phyloP scores from a whole-genome alignment of 371 early-diverging fungal genomes.

The Mucor racemosus region DNA sequence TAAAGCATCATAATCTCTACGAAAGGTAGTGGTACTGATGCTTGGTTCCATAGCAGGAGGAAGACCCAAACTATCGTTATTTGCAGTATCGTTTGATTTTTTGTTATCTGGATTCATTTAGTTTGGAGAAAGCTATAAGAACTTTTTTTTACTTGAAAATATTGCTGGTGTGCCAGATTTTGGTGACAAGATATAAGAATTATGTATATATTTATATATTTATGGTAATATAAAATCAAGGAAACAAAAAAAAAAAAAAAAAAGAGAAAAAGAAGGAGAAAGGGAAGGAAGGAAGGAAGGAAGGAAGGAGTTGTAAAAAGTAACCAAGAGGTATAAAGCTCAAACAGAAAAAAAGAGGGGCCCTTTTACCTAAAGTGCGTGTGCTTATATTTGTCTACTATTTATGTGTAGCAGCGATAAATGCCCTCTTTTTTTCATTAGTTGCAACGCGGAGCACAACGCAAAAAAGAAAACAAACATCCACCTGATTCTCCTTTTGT shows the following conservation, averaged over 20 bases:
- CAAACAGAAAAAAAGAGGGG: neutral
- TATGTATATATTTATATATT: neutral
- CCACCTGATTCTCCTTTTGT: constrained; percentile 3
- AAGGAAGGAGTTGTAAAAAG: constrained; percentile 2
- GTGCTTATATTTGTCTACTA: neutral
- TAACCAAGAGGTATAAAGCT: neutral
- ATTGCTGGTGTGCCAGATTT: neutral
- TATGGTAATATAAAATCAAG: constrained; percentile 4
- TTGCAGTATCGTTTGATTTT: neutral
- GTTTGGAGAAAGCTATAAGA: neutral
- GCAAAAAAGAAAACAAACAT: constrained; percentile 8
- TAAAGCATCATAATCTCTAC: constrained; percentile 61
- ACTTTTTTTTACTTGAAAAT: neutral
- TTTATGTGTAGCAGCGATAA: neutral
- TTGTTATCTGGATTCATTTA: neutral
- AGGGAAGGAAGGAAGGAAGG: neutral
- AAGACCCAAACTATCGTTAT: neutral
- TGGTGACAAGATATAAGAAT: neutral
- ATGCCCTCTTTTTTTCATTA: neutral
- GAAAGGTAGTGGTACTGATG: constrained; percentile 49
- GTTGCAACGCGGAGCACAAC: constrained; percentile 3
- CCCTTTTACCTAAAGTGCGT: neutral
- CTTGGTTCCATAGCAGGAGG: constrained; percentile 40
- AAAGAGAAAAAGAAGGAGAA: neutral
- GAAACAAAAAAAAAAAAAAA: neutral